A percentile compares a stretch with the other conserved stretches of the same genome.
These are phyloP conservation scores for Rhytidhysteron rufulum DNA, from an alignment of 2,329 filamentous ascomycete species.

Conservation along the genomic window DNA sequence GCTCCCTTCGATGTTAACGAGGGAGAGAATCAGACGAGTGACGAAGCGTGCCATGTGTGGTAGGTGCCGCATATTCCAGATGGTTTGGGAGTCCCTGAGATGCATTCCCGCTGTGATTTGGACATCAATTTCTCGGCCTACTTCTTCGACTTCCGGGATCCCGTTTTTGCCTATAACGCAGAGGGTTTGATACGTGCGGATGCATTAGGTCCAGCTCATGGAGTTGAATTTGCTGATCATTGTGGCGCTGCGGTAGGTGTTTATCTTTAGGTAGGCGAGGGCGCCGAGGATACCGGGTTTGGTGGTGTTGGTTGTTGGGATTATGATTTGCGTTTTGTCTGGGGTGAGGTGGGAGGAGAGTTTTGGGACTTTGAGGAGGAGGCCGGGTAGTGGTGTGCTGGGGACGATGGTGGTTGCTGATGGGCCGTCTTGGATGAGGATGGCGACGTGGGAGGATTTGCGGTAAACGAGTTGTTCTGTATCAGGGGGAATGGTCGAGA, in stretches of 20 bases:
- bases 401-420: too few relatives aligned
- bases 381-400: too few relatives aligned
- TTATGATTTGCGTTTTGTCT: neutral
- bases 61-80: neutral
- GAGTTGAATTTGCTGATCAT: neutral
- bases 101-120: neutral
- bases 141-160: neutral
- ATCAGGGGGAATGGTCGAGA: too few relatives aligned
- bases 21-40: neutral
- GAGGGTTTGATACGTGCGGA: neutral
- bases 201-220: neutral
- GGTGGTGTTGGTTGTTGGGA: neutral
- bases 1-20: neutral
- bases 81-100: neutral
- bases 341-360: too few relatives aligned
- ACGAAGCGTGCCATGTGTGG: neutral
- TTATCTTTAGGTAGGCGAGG: too few relatives aligned
- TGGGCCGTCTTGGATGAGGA: too few relatives aligned
- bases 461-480: too few relatives aligned
- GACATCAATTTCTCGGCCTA: neutral
- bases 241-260: neutral
- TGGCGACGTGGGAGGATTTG: too few relatives aligned
- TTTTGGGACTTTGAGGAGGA: too few relatives aligned
- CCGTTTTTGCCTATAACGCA: neutral
- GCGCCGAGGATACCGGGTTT: neutral